A percentile compares a stretch with the other conserved stretches of the same genome.
Evolutionary conservation across 371 early-diverging fungal genomes (phyloP).

Genomic region (Mucor indicus): DNA sequence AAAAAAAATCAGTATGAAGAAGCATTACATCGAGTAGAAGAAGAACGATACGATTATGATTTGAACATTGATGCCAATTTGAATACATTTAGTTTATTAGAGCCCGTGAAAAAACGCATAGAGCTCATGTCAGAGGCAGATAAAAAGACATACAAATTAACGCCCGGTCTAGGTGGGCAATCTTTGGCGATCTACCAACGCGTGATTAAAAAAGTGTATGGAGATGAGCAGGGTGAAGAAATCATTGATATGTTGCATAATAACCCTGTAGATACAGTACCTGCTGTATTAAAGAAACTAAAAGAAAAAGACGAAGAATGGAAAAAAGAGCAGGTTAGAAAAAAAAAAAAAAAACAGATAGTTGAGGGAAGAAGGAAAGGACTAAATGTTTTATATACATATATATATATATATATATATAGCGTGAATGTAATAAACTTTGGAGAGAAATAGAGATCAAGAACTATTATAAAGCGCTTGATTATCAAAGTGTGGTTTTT

Average conservation of each 20-base stretch:
- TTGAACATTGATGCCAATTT: constrained; percentile 91
- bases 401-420: constrained; percentile 69
- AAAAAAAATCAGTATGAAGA: constrained; percentile 96
- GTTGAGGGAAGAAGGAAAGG: background rate
- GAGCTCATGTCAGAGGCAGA: constrained; percentile 78
- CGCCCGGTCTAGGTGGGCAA: constrained; percentile 77
- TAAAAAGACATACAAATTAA: constrained; percentile 64
- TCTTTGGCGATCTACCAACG: constrained; percentile 83
- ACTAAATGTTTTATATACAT: background rate
- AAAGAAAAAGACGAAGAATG: constrained; percentile 98
- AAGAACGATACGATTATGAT: constrained; percentile 68
- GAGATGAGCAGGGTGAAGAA: constrained; percentile 77
- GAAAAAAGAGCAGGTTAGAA: constrained; percentile 43
- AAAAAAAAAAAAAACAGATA: too few relatives aligned
- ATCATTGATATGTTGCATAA: constrained; percentile 90
- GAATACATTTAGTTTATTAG: constrained; percentile 82
- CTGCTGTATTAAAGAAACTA: constrained; percentile 91
- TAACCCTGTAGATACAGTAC: constrained; percentile 90
- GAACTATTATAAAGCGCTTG: constrained; percentile 97
- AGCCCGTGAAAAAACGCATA: constrained; percentile 74
- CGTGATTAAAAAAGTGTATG: constrained; percentile 89
- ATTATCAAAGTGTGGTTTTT: constrained; percentile 89
- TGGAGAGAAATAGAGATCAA: constrained; percentile 94
- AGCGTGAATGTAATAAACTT: constrained; percentile 87
- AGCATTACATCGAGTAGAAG: constrained; percentile 92